These are phyloP conservation scores for Tilletia indica DNA, from an alignment of 1,284 basidiomycete species.

Conservation along the genomic window DNA sequence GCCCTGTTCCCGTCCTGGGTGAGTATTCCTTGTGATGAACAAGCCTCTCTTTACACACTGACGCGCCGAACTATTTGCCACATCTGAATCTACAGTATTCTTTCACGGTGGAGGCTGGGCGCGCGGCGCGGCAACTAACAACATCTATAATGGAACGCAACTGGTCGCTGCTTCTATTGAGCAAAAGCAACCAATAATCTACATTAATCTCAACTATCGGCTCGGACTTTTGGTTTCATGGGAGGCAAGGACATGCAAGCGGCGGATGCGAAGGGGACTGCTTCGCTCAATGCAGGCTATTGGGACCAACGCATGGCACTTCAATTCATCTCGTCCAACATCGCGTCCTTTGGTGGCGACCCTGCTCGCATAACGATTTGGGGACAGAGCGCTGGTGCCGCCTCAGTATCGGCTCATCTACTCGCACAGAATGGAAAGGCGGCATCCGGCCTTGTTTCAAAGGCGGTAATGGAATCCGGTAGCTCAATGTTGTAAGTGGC, in stretches of 20 bases:
- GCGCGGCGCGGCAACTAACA: neutral
- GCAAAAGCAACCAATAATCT: slow-evolving; percentile 15
- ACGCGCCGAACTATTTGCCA: too few species aligned
- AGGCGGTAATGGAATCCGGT: slow-evolving; percentile 13
- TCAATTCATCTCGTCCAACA: slow-evolving; percentile 45
- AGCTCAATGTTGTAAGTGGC: slow-evolving; percentile 7
- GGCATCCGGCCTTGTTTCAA: neutral
- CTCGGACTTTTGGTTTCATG: slow-evolving; percentile 38
- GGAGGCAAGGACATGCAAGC: slow-evolving; percentile 29
- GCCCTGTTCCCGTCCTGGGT: slow-evolving; percentile 7
- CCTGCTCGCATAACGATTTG: slow-evolving; percentile 47
- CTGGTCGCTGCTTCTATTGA: neutral
- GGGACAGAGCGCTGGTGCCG: slow-evolving; percentile 51
- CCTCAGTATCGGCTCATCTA: neutral
- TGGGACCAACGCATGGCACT: slow-evolving; percentile 39
- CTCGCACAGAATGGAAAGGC: neutral
- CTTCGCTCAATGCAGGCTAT: slow-evolving; percentile 34
- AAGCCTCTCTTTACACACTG: neutral
- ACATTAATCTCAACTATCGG: slow-evolving; percentile 24
- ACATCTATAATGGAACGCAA: slow-evolving; percentile 10
- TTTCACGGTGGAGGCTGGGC: slow-evolving; percentile 13
- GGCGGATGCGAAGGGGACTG: slow-evolving; percentile 23
- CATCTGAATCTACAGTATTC: neutral
- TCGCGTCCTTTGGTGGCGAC: slow-evolving; percentile 49
- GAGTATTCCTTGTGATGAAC: neutral